Evolutionary conservation across 768 basidiomycete genomes (phyloP).

Genomic region (Auricularia sp.): DNA sequence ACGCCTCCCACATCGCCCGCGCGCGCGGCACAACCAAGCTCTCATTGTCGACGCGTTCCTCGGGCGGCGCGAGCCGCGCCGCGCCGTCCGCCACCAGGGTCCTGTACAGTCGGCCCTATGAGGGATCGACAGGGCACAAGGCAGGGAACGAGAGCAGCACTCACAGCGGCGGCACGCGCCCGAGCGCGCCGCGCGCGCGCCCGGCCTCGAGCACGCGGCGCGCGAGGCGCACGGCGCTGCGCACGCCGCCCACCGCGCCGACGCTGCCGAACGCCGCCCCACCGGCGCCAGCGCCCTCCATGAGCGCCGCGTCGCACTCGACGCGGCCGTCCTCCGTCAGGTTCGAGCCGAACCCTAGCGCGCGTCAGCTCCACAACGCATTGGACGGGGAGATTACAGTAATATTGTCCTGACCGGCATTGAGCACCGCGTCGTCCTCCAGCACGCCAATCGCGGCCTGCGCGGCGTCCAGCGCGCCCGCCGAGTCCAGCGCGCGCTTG

Average conservation of each 20-base stretch:
- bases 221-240: slow-evolving; percentile 61
- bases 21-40: slow-evolving; percentile 43
- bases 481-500: slow-evolving; percentile 27
- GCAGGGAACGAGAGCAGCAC: slow-evolving; percentile 13
- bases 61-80: slow-evolving; percentile 36
- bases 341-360: slow-evolving; percentile 65
- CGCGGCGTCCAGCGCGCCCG: slow-evolving; percentile 35
- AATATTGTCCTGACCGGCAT: slow-evolving; percentile 43
- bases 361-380: neutral
- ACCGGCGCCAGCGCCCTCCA: slow-evolving; percentile 33
- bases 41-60: slow-evolving; percentile 32
- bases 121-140: neutral
- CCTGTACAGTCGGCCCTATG: slow-evolving; percentile 23
- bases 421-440: slow-evolving; percentile 58
- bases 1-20: slow-evolving; percentile 44
- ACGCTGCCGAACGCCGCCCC: slow-evolving; percentile 57
- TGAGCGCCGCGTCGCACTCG: slow-evolving; percentile 75
- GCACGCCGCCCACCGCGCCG: slow-evolving; percentile 59
- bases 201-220: slow-evolving; percentile 46
- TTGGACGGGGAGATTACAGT: no score
- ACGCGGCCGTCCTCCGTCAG: slow-evolving; percentile 63
- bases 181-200: slow-evolving; percentile 34
- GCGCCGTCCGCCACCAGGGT: slow-evolving; percentile 59
- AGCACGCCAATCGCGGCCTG: slow-evolving; percentile 45
- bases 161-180: slow-evolving; percentile 63